Conservation (phyloP, 345 rosid genomes). For the Sapria himalayana region DNA sequence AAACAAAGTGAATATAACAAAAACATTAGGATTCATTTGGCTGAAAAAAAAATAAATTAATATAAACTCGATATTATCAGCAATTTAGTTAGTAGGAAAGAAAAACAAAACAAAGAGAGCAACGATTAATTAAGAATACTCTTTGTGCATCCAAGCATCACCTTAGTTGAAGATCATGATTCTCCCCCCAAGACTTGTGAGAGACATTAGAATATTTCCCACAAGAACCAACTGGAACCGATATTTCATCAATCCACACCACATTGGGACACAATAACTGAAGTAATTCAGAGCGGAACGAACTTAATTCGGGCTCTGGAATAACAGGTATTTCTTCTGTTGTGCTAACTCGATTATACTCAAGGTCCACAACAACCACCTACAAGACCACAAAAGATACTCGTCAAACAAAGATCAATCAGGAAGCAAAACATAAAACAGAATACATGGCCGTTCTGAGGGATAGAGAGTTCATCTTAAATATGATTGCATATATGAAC, state of each 20-base stretch:
- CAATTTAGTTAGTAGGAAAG: too few species aligned
- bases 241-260: constrained; percentile 74
- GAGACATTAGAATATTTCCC: constrained; percentile 32
- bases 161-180: constrained; percentile 90
- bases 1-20: too few species aligned
- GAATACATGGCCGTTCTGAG: too few species aligned
- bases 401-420: not conserved
- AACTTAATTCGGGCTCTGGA: constrained; percentile 89
- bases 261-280: constrained; percentile 71
- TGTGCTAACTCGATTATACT: constrained; percentile 60
- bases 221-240: constrained; percentile 23
- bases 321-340: constrained; percentile 82
- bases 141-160: constrained; percentile 19
- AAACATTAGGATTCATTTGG: too few species aligned
- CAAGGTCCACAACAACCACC: constrained; percentile 98
- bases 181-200: constrained; percentile 89
- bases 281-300: constrained; percentile 54
- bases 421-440: too few species aligned
- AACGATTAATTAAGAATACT: constrained; percentile 12
- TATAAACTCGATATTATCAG: too few species aligned
- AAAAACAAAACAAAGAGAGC: constrained; percentile 10
- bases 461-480: too few species aligned
- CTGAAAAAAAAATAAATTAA: too few species aligned
- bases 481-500: too few species aligned
- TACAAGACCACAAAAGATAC: constrained; percentile 13